These are phyloP conservation scores for Kuraishia capsulata DNA, from an alignment of 805 yeast species.

Conservation along the genomic window DNA sequence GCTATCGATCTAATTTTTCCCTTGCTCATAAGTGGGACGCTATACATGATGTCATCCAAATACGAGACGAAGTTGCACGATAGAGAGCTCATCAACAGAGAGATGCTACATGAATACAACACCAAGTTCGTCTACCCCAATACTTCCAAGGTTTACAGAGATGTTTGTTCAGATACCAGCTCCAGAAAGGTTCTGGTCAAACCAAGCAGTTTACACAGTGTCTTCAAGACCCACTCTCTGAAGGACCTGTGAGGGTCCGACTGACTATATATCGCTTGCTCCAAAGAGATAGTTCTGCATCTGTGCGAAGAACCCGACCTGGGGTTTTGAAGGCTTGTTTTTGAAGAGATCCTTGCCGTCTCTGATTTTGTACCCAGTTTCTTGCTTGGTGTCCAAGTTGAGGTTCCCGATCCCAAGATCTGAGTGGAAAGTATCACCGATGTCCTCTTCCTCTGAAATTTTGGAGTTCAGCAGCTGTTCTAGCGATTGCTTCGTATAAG, in stretches of 20 bases:
- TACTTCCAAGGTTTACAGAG: slow-evolving; percentile 39
- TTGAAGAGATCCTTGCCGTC: slow-evolving; percentile 32
- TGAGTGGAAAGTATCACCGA: slow-evolving; percentile 26
- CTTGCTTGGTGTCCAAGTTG: neutral
- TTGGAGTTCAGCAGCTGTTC: slow-evolving; percentile 46
- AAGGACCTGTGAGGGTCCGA: neutral
- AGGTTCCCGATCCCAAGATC: slow-evolving; percentile 2
- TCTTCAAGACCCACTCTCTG: neutral
- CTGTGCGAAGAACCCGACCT: slow-evolving; percentile 2
- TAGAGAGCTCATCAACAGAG: slow-evolving; percentile 49
- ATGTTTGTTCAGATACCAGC: slow-evolving; percentile 49
- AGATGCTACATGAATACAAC: slow-evolving; percentile 55
- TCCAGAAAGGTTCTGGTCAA: neutral
- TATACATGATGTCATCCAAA: slow-evolving; percentile 29
- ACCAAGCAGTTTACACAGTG: neutral
- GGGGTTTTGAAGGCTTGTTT: slow-evolving; percentile 6
- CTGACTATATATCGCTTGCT: slow-evolving; percentile 1
- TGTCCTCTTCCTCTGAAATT: slow-evolving; percentile 34
- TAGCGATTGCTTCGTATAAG: slow-evolving; percentile 51
- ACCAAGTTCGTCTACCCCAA: slow-evolving; percentile 54
- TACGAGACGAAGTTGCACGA: slow-evolving; percentile 45
- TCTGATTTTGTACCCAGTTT: slow-evolving; percentile 22
- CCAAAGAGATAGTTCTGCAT: slow-evolving; percentile 3
- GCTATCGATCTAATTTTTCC: slow-evolving; percentile 5
- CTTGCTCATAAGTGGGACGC: slow-evolving; percentile 25